A percentile compares a stretch with the other conserved stretches of the same genome.
phyloP scores from a whole-genome alignment of 2,329 filamentous ascomycete species.

The Laburnicola sp. region DNA sequence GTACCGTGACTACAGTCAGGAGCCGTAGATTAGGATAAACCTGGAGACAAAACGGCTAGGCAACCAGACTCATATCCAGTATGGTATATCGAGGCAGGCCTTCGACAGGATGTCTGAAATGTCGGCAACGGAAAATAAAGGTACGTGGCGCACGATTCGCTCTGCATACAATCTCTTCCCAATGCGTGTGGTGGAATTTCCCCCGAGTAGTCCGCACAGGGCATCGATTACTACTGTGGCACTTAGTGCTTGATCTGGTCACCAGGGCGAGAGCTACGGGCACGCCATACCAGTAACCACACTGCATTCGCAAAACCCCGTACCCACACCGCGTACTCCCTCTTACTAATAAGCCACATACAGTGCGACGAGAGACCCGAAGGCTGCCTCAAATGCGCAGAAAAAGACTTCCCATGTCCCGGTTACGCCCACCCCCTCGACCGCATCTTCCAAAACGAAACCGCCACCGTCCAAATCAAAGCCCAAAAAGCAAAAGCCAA shows the following conservation, averaged over 20 bases:
- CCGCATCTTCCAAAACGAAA: conserved; percentile 38
- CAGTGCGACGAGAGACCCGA: conserved; percentile 38
- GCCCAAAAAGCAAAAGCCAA: conserved; percentile 36
- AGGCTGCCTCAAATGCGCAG: conserved; percentile 33
- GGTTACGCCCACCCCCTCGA: conserved; percentile 38
- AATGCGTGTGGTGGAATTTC: not conserved
- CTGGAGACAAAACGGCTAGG: too few species aligned
- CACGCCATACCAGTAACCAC: not conserved
- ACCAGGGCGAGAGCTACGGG: not conserved
- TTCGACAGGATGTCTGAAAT: conserved; percentile 40
- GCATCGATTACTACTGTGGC: not conserved
- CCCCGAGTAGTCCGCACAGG: not conserved
- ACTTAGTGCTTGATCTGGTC: not conserved
- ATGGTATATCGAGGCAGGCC: conserved; percentile 43
- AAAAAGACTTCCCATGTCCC: conserved; percentile 30
- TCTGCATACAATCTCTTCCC: not conserved
- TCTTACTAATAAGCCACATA: not conserved
- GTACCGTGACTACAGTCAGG: too few species aligned
- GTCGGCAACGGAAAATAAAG: conserved; percentile 48
- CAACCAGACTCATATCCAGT: too few species aligned
- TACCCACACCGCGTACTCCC: not conserved
- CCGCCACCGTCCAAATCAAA: conserved; percentile 29
- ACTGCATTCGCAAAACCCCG: not conserved
- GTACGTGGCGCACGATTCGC: conserved; percentile 23
- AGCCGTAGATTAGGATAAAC: too few species aligned